Conservation (phyloP, 495 filamentous ascomycete species). For the Aspergillus kassunensis region DNA sequence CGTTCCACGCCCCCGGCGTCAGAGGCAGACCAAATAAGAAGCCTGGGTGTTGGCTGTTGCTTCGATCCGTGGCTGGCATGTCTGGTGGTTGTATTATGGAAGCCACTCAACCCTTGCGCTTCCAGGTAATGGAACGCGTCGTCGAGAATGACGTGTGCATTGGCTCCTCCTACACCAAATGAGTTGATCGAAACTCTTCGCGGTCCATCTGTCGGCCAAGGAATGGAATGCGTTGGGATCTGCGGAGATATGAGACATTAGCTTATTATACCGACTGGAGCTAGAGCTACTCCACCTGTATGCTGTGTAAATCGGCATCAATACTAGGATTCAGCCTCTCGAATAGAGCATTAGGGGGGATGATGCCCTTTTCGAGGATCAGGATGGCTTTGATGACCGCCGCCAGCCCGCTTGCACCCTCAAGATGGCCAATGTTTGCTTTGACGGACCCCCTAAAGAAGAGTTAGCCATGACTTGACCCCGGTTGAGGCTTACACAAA, state of each 20-base stretch:
- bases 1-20: not conserved
- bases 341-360: constrained; percentile 47
- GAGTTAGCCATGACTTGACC: too few relatives aligned
- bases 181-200: constrained; percentile 31
- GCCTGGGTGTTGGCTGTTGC: too few relatives aligned
- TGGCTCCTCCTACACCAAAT: constrained; percentile 34
- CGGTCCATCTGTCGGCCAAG: constrained; percentile 18
- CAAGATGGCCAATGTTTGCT: constrained; percentile 48
- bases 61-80: not conserved
- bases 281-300: too few relatives aligned
- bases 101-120: constrained; percentile 4
- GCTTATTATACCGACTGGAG: too few relatives aligned
- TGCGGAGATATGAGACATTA: too few relatives aligned
- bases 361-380: constrained; percentile 5
- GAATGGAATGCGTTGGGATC: constrained; percentile 7
- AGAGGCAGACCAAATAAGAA: not conserved
- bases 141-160: constrained; percentile 34
- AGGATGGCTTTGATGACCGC: too few relatives aligned
- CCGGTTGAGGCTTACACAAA: constrained; percentile 15
- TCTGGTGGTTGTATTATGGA: constrained; percentile 11
- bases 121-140: constrained; percentile 22
- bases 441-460: constrained; percentile 46
- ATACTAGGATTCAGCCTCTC: constrained; percentile 41
- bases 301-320: too few relatives aligned
- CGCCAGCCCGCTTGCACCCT: constrained; percentile 53